A percentile compares a stretch with the other conserved stretches of the same genome.
phyloP scores from a whole-genome alignment of 306 rosid genomes.

The Gastrolobium bilobum region DNA sequence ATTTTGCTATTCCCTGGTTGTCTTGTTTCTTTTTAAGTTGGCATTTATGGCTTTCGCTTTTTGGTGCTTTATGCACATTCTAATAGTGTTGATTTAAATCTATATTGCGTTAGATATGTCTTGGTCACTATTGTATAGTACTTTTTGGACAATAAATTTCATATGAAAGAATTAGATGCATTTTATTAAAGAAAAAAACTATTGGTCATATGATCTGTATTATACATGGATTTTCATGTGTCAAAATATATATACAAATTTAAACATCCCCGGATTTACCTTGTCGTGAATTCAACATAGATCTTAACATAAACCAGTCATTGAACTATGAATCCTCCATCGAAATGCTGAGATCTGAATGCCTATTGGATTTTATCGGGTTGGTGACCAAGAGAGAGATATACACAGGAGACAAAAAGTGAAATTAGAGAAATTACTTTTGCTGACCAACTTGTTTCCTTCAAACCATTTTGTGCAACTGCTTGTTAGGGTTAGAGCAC shows the following conservation, averaged over 20 bases:
- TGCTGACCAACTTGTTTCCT: background rate
- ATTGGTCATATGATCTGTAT: background rate
- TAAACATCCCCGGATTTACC: background rate
- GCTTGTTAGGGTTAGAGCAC: background rate
- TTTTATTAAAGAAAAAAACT: background rate
- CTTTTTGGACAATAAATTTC: conserved; percentile 3
- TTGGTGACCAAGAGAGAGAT: conserved; percentile 11
- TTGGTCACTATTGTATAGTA: background rate
- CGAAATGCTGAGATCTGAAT: conserved; percentile 1
- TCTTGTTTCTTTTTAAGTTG: conserved; percentile 4
- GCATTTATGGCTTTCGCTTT: conserved; percentile 2
- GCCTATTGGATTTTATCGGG: background rate
- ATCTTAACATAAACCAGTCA: background rate
- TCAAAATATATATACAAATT: background rate
- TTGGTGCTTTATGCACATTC: conserved; percentile 18
- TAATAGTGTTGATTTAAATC: conserved; percentile 8
- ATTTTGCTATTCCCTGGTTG: too few relatives aligned
- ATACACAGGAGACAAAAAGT: background rate
- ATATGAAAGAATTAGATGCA: background rate
- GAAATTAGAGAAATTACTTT: conserved; percentile 3
- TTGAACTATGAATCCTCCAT: background rate
- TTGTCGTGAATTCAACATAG: background rate
- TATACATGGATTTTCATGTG: background rate
- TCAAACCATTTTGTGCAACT: background rate
- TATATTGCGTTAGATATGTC: conserved; percentile 8